These are phyloP conservation scores for Entophlyctis luteolus DNA, from an alignment of 192 early-diverging fungal genomes.

Conservation along the genomic window DNA sequence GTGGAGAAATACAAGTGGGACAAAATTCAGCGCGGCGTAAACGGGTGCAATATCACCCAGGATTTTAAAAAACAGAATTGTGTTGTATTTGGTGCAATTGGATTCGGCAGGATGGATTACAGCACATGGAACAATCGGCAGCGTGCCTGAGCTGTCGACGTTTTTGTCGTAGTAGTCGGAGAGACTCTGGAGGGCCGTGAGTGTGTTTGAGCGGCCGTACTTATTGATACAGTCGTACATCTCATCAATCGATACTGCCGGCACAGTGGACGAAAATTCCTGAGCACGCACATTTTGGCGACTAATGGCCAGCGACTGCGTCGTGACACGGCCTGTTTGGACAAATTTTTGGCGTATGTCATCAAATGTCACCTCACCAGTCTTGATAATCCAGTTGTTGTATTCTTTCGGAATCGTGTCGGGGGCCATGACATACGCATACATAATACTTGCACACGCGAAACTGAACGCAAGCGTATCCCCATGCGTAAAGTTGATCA, in stretches of 20 bases:
- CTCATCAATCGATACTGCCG: constrained; percentile 27
- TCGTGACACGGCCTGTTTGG: constrained; percentile 58
- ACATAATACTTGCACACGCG: constrained; percentile 44
- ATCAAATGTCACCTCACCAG: constrained; percentile 25
- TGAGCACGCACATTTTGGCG: constrained; percentile 30
- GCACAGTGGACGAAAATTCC: constrained; percentile 19
- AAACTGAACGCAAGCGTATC: constrained; percentile 45
- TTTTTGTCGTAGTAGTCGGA: neutral
- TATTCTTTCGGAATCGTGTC: constrained; percentile 47
- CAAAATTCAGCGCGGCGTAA: constrained; percentile 71
- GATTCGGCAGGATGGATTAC: constrained; percentile 34
- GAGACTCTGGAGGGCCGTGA: neutral
- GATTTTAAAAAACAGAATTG: constrained; percentile 26
- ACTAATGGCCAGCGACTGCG: constrained; percentile 55
- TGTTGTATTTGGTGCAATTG: constrained; percentile 30
- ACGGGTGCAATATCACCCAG: constrained; percentile 50
- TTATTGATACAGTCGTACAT: constrained; percentile 23
- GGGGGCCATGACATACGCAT: constrained; percentile 46
- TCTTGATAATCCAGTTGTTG: constrained; percentile 24
- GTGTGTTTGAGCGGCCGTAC: constrained; percentile 9
- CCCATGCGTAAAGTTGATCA: constrained; percentile 41
- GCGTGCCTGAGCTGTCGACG: neutral
- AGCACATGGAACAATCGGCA: constrained; percentile 56
- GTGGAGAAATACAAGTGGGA: constrained; percentile 66
- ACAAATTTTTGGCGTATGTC: too few relatives aligned